Percentiles rank a stretch among this genome's conserved stretches.
These are phyloP conservation scores for Aspergillus hiratsukae DNA, from an alignment of 2,329 filamentous ascomycete species.

Conservation along the genomic window DNA sequence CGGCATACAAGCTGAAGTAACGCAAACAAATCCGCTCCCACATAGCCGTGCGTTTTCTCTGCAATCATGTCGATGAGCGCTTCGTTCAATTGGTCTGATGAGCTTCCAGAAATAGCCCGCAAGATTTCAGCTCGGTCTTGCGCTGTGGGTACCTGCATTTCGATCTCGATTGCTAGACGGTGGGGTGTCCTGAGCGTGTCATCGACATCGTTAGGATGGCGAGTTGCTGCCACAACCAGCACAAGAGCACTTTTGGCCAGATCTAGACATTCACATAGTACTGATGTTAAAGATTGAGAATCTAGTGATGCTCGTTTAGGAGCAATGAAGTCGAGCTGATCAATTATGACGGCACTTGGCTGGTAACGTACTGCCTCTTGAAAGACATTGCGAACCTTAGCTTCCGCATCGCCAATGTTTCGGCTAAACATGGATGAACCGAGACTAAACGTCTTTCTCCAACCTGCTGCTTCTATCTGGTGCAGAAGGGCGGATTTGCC, in stretches of 20 bases:
- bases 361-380: slow-evolving; percentile 63
- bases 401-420: slow-evolving; percentile 42
- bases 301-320: slow-evolving; percentile 52
- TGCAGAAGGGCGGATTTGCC: slow-evolving; percentile 76
- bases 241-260: slow-evolving; percentile 50
- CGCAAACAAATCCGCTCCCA: slow-evolving; percentile 67
- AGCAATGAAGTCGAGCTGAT: slow-evolving; percentile 68
- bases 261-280: slow-evolving; percentile 40
- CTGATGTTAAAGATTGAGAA: slow-evolving; percentile 31
- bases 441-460: slow-evolving; percentile 61
- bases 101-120: slow-evolving; percentile 49
- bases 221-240: slow-evolving; percentile 70
- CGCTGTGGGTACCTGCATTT: slow-evolving; percentile 72
- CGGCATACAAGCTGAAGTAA: slow-evolving; percentile 55
- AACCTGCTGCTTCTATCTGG: slow-evolving; percentile 62
- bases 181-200: slow-evolving; percentile 59
- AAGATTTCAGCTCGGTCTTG: slow-evolving; percentile 70
- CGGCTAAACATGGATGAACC: slow-evolving; percentile 30
- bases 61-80: slow-evolving; percentile 58
- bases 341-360: slow-evolving; percentile 75
- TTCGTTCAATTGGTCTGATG: slow-evolving; percentile 48
- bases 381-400: slow-evolving; percentile 64
- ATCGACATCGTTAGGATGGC: slow-evolving; percentile 69
- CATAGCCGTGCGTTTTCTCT: slow-evolving; percentile 80
- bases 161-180: slow-evolving; percentile 64